phyloP scores from a whole-genome alignment of 306 rosid genomes.

The Calophaca sinica region DNA sequence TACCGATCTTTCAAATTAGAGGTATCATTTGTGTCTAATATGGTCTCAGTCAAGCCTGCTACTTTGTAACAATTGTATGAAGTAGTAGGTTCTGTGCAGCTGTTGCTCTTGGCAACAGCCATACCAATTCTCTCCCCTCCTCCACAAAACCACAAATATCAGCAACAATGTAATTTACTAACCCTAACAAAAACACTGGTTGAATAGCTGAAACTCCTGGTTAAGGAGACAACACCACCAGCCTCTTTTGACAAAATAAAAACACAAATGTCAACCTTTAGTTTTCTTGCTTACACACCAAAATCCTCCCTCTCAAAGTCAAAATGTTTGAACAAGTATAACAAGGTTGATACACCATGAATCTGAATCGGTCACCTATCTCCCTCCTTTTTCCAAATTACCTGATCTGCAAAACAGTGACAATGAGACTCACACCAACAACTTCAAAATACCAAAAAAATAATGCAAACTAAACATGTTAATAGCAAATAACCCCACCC shows the following conservation, averaged over 20 bases:
- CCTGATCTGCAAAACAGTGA: slow-evolving; percentile 58
- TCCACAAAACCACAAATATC: too few relatives aligned
- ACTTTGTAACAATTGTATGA: slow-evolving; percentile 70
- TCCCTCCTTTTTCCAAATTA: slow-evolving; percentile 31
- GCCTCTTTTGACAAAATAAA: slow-evolving; percentile 2
- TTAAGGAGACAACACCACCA: background rate
- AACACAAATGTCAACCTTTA: slow-evolving; percentile 35
- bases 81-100: slow-evolving; percentile 51
- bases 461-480: slow-evolving; percentile 1
- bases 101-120: slow-evolving; percentile 74
- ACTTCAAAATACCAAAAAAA: slow-evolving; percentile 5
- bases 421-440: slow-evolving; percentile 41
- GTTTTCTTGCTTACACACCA: slow-evolving; percentile 37
- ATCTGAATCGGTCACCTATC: slow-evolving; percentile 40
- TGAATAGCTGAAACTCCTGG: slow-evolving; percentile 5
- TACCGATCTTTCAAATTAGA: slow-evolving; percentile 69
- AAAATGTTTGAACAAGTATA: slow-evolving; percentile 44
- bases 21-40: slow-evolving; percentile 62
- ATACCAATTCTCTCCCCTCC: slow-evolving; percentile 49
- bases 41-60: slow-evolving; percentile 61
- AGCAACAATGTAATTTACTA: slow-evolving; percentile 28
- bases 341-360: slow-evolving; percentile 8
- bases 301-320: slow-evolving; percentile 35
- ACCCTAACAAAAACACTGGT: slow-evolving; percentile 10
- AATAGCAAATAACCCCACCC: background rate